Conservation (phyloP, 345 rosid species). For the Pistacia atlantica region DNA sequence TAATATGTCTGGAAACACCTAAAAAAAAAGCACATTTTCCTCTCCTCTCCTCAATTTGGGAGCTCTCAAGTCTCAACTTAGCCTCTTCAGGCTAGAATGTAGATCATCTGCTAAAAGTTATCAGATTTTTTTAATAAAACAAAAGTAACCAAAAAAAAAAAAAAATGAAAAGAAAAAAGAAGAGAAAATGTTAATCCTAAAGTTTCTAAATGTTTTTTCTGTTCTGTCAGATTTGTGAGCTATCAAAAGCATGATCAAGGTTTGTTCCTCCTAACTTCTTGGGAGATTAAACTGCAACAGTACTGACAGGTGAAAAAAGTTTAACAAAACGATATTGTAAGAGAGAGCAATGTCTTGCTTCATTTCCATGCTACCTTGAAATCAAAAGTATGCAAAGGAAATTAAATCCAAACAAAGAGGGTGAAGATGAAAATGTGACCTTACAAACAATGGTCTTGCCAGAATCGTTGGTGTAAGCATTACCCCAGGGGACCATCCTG, state of each 20-base stretch:
- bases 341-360: background rate
- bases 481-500: constrained; percentile 51
- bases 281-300: background rate
- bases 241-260: background rate
- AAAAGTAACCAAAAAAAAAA: background rate
- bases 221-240: constrained; percentile 2
- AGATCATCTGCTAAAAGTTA: background rate
- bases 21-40: constrained; percentile 18
- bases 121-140: background rate
- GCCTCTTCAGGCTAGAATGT: background rate
- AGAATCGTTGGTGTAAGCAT: constrained; percentile 24
- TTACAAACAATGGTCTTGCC: constrained; percentile 32
- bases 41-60: background rate
- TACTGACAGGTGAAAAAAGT: background rate
- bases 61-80: background rate
- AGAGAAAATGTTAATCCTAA: background rate
- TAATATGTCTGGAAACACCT: constrained; percentile 7
- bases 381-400: constrained; percentile 4
- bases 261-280: background rate
- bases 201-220: background rate
- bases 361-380: background rate
- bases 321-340: background rate
- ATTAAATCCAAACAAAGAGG: background rate
- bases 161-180: background rate
- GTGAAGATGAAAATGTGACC: constrained; percentile 21